These are phyloP conservation scores for Ganoderma sp. DNA, from an alignment of 1,284 basidiomycete species.

Conservation along the genomic window DNA sequence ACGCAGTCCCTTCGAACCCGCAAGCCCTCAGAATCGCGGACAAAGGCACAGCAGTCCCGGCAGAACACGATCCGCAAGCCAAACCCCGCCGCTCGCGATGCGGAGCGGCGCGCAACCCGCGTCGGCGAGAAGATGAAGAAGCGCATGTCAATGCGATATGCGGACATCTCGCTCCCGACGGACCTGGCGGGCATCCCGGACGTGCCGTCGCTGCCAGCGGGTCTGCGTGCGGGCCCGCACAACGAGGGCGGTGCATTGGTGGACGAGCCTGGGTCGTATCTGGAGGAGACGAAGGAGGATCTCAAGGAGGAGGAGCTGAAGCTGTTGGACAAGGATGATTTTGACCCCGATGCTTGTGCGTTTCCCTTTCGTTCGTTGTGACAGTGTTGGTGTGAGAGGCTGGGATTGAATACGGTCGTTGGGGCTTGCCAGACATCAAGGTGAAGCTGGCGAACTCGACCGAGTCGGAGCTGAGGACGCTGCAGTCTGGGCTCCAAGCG, in stretches of 20 bases:
- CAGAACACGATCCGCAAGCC: conserved; percentile 26
- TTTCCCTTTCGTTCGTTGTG: too few relatives aligned
- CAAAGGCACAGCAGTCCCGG: conserved; percentile 34
- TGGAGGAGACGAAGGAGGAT: conserved; percentile 56
- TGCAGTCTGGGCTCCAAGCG: conserved; percentile 72
- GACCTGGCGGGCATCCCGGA: conserved; percentile 58
- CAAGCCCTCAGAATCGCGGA: conserved; percentile 53
- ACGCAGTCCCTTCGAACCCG: conserved; percentile 75
- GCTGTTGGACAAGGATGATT: conserved; percentile 74
- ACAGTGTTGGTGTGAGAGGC: too few relatives aligned
- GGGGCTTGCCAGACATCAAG: conserved; percentile 61
- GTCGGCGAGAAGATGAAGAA: conserved; percentile 95
- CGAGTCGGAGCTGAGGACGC: conserved; percentile 73
- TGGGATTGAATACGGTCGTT: too few relatives aligned
- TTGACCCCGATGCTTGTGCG: conserved; percentile 67
- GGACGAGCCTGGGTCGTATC: conserved; percentile 37
- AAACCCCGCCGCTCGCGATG: conserved; percentile 29
- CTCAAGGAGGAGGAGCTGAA: conserved; percentile 58
- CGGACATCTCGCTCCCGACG: conserved; percentile 74
- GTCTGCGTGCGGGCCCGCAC: conserved; percentile 36
- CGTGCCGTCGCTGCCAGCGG: conserved; percentile 51
- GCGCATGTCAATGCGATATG: conserved; percentile 90
- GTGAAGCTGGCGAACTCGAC: conserved; percentile 81
- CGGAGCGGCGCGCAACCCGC: conserved; percentile 63
- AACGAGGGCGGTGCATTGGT: conserved; percentile 26